Percentiles rank a stretch among this genome's conserved stretches.
These are phyloP conservation scores for Daldinia sp. DNA, from an alignment of 2,329 filamentous ascomycete species.

Conservation along the genomic window DNA sequence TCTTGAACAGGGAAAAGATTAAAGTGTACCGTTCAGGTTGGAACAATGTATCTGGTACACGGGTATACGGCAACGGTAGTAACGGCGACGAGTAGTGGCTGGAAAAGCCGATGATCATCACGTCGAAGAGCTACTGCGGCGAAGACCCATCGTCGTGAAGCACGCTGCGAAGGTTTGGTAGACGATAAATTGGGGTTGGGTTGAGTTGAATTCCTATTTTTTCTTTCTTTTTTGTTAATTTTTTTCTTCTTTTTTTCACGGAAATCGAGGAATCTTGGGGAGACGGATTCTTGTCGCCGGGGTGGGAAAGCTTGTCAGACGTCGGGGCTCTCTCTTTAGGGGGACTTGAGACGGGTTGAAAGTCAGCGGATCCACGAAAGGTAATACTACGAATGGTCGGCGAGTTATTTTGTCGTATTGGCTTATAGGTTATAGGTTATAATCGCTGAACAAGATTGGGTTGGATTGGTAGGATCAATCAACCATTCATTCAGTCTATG, in stretches of 20 bases:
- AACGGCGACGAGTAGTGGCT: constrained; percentile 9
- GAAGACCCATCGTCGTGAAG: constrained; percentile 42
- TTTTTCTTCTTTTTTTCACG: too few relatives aligned
- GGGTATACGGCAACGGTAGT: constrained; percentile 10
- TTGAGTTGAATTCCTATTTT: not conserved
- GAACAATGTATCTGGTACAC: constrained; percentile 19
- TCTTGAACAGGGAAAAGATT: constrained; percentile 27
- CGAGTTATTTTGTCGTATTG: constrained; percentile 4
- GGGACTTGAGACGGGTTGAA: not conserved
- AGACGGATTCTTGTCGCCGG: constrained; percentile 4
- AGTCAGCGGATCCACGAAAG: constrained; percentile 15
- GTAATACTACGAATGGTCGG: not conserved
- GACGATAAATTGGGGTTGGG: not conserved
- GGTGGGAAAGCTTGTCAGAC: constrained; percentile 19
- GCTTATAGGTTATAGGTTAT: too few relatives aligned
- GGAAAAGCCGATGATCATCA: constrained; percentile 40
- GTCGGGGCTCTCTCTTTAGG: not conserved
- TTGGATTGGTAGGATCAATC: constrained; percentile 16
- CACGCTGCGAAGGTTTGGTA: constrained; percentile 14
- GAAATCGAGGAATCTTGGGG: not conserved
- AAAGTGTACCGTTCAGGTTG: constrained; percentile 24
- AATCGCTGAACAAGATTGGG: constrained; percentile 6
- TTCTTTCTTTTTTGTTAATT: too few relatives aligned
- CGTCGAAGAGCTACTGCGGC: constrained; percentile 41
- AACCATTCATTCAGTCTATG: not conserved